Evolutionary conservation across 1,284 basidiomycete genomes (phyloP).

Genomic region (Pseudozyma pruni): DNA sequence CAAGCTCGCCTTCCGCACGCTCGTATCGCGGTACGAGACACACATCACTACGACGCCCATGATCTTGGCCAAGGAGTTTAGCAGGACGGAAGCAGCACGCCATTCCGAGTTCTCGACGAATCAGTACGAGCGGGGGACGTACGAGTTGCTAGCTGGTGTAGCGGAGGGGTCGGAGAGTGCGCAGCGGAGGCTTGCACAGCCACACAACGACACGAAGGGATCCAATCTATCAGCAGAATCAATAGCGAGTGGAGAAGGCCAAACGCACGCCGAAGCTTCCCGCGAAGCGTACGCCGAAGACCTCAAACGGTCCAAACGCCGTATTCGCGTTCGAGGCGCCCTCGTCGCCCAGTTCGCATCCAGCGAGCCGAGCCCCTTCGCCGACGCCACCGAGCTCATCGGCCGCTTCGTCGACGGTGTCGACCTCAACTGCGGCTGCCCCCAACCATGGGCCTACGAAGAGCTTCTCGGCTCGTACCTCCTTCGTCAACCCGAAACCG

Average conservation of each 20-base stretch:
- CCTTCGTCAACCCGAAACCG: constrained; percentile 73
- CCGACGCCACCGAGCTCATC: constrained; percentile 73
- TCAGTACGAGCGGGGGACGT: constrained; percentile 71
- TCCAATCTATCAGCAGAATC: too few relatives aligned
- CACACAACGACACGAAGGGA: neutral
- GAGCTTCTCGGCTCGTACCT: constrained; percentile 74
- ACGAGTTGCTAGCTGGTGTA: constrained; percentile 66
- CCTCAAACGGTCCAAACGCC: constrained; percentile 21
- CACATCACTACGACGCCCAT: constrained; percentile 75
- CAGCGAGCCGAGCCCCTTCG: constrained; percentile 71
- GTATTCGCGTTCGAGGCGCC: constrained; percentile 69
- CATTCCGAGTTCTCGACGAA: constrained; percentile 73
- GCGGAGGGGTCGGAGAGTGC: constrained; percentile 47
- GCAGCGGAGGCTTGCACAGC: constrained; percentile 8
- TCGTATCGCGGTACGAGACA: constrained; percentile 73
- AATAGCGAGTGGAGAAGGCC: neutral
- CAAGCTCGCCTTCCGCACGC: constrained; percentile 73
- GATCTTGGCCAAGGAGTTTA: constrained; percentile 74
- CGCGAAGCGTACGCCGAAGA: constrained; percentile 16
- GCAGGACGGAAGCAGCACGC: constrained; percentile 72
- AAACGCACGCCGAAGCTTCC: constrained; percentile 15
- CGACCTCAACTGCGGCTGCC: constrained; percentile 73
- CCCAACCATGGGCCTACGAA: constrained; percentile 66
- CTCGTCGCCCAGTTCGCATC: constrained; percentile 74
- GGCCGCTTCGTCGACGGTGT: constrained; percentile 72